Conservation (phyloP, 768 basidiomycete genomes). For the Gymnopilus dilepis region DNA sequence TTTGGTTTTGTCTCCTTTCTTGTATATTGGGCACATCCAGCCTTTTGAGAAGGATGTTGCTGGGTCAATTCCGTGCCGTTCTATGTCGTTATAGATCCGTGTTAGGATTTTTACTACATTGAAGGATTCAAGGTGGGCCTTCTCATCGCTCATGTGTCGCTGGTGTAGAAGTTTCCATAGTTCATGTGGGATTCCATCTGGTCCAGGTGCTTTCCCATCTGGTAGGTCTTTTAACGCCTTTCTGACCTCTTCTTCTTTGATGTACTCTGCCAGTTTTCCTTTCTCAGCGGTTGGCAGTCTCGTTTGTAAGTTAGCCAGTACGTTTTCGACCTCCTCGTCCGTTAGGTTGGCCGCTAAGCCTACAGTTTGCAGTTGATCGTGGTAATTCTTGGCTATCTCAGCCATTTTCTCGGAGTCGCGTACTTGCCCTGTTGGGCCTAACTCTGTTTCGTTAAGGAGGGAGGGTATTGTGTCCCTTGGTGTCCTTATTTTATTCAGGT, state of each 20-base stretch:
- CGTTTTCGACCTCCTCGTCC: not conserved
- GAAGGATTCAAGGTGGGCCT: slow-evolving; percentile 13
- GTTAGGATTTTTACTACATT: slow-evolving; percentile 18
- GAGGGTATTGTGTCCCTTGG: slow-evolving; percentile 5
- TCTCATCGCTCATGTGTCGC: not conserved
- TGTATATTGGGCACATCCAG: slow-evolving; percentile 49
- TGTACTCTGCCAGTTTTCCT: not conserved
- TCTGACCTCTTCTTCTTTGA: not conserved
- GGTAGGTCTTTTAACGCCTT: slow-evolving; percentile 11
- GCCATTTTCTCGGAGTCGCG: not conserved
- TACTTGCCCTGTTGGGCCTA: not conserved
- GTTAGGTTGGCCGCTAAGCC: not conserved
- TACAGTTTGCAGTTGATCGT: slow-evolving; percentile 2
- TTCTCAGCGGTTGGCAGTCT: not conserved
- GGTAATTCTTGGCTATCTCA: not conserved
- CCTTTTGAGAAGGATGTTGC: too few relatives aligned
- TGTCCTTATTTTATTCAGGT: slow-evolving; percentile 7
- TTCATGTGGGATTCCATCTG: slow-evolving; percentile 20
- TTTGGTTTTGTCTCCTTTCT: slow-evolving; percentile 39
- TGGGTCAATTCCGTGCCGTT: slow-evolving; percentile 34
- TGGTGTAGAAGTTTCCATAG: slow-evolving; percentile 17
- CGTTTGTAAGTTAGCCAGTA: not conserved
- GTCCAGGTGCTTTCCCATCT: slow-evolving; percentile 23
- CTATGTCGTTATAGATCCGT: slow-evolving; percentile 34
- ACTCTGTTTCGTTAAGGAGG: not conserved